Conservation (phyloP, 192 early-diverging fungal species). For the Pilaira anomala region DNA sequence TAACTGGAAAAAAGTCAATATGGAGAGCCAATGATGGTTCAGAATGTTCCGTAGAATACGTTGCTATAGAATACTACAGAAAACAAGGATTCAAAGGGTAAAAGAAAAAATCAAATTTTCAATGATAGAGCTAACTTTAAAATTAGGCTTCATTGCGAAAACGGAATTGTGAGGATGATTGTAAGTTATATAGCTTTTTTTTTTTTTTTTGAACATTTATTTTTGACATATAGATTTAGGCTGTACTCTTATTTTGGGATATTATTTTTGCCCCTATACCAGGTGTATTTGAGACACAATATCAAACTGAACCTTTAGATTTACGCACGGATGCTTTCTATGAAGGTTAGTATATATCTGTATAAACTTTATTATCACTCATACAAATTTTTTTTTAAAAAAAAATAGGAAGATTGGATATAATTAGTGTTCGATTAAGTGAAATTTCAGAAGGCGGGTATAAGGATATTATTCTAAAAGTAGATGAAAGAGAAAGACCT, state of each 20-base stretch:
- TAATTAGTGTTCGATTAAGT: constrained; percentile 38
- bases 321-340: constrained; percentile 64
- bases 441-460: constrained; percentile 31
- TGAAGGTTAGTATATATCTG: constrained; percentile 28
- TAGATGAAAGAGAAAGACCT: constrained; percentile 39
- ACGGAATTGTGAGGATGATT: constrained; percentile 55
- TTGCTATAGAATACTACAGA: constrained; percentile 62
- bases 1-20: constrained; percentile 43
- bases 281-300: constrained; percentile 69
- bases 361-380: background rate
- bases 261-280: constrained; percentile 59
- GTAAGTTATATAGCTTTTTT: constrained; percentile 10
- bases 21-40: constrained; percentile 52
- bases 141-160: constrained; percentile 58
- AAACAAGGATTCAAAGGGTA: constrained; percentile 59
- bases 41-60: constrained; percentile 61
- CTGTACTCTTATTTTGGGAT: constrained; percentile 69
- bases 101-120: background rate
- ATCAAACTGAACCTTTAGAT: constrained; percentile 66
- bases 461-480: constrained; percentile 33
- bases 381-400: constrained; percentile 11
- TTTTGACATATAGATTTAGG: constrained; percentile 25
- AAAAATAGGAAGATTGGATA: constrained; percentile 32
- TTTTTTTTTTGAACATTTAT: background rate
- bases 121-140: background rate